Percentiles rank a stretch among this genome's conserved stretches.
Conservation (phyloP, 1,284 basidiomycete genomes). For the Puccinia hordei region DNA sequence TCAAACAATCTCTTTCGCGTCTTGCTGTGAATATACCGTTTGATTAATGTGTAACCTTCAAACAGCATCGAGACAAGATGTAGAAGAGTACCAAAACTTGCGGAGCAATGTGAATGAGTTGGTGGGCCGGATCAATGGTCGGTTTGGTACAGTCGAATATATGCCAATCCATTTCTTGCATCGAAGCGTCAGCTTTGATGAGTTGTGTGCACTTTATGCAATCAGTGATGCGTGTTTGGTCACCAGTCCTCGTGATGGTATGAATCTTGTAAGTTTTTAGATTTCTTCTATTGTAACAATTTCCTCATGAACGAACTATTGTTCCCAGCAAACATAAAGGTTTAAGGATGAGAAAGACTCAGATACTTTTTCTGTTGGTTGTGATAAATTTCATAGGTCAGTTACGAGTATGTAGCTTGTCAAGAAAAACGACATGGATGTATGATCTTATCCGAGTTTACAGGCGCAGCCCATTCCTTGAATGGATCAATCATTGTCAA, state of each 20-base stretch:
- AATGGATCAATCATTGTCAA: conserved; percentile 93
- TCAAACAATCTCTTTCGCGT: not conserved
- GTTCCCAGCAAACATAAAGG: too few relatives aligned
- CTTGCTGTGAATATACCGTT: too few relatives aligned
- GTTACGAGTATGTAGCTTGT: conserved; percentile 97
- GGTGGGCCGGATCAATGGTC: conserved; percentile 95
- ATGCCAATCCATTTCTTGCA: conserved; percentile 98
- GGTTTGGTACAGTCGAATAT: conserved; percentile 96
- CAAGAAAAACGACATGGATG: conserved; percentile 89
- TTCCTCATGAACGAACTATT: too few relatives aligned
- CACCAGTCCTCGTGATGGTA: conserved; percentile 91
- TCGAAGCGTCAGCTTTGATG: conserved; percentile 83
- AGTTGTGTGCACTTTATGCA: conserved; percentile 93
- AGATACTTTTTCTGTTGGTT: not conserved
- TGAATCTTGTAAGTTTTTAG: conserved; percentile 79
- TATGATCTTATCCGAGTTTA: conserved; percentile 97
- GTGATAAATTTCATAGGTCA: too few relatives aligned
- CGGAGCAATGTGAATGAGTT: conserved; percentile 95
- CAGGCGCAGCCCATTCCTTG: conserved; percentile 92
- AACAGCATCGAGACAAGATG: conserved; percentile 82
- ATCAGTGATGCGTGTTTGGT: conserved; percentile 95
- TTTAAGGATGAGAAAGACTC: too few relatives aligned
- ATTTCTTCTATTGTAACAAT: too few relatives aligned
- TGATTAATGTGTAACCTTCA: too few relatives aligned
- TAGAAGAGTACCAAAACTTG: conserved; percentile 98